Base-by-base conservation (phyloP, 208 protist species). In the Trypanosoma grayi region DNA sequence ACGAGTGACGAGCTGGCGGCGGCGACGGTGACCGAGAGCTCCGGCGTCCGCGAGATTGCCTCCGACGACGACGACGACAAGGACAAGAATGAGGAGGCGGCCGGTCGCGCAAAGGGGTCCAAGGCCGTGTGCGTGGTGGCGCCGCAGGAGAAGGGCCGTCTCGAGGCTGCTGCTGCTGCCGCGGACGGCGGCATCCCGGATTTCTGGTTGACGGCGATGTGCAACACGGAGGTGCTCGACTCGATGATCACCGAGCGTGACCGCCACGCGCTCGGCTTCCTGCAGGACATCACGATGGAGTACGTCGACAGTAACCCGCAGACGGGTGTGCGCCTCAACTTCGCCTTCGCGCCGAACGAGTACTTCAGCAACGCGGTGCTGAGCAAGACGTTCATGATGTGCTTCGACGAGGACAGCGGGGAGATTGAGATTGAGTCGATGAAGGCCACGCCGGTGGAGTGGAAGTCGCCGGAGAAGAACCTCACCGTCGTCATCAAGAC, bases 301-400 rank as follows among this genome's bases (percentile, higher is more conserved):
- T 78, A 76, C 53, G 48, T 86, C 18, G 81, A 88, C 4, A 63
- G 66, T 16, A 67, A 85, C 53, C 74, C 76, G 9, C 48, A 67
- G 40, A 82, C 81, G 22, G 92, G 93, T 13, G 89, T 96, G 61
- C 61, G 46, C 14, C 50, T 98, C n/a, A 52, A 70, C 46, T 98
- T 98, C 55, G 24, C 73, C 54, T 97, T 97, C 62, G 66, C 67
- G 1, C 76, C 89, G 46, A 97, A 97, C 73, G 75, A 85, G 40
- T 97, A 91, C 75, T 98, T 98, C 75, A 92, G 59, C 9, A 91
- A 98, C 59, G 57, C 28, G 11, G 66, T 71, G 18, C 85, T 98
- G 16, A 96, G 85, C 48, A 98, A 98, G 77, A 93, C 70, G 48
- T 98, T 93, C 71, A 60, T 68, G 66, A 91, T 89, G 70, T 68